These are phyloP conservation scores for Aspergillus japonicus DNA, from an alignment of 2,329 filamentous ascomycete genomes.

Conservation along the genomic window DNA sequence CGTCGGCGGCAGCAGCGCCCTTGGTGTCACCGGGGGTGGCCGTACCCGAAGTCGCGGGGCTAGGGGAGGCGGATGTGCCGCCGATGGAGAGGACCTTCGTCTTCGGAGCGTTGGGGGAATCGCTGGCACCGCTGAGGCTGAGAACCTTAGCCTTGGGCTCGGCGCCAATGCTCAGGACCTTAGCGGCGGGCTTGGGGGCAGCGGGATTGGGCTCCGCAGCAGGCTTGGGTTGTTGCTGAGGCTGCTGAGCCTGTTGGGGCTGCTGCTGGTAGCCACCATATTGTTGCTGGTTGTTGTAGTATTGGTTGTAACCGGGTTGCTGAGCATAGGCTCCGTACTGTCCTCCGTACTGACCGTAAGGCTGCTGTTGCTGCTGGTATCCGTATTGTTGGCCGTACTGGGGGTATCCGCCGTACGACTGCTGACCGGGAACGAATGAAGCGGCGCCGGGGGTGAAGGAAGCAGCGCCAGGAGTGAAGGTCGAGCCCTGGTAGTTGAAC, in stretches of 20 bases:
- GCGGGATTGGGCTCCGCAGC: slow-evolving; percentile 51
- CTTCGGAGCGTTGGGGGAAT: slow-evolving; percentile 50
- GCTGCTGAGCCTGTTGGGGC: slow-evolving; percentile 28
- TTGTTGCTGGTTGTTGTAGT: slow-evolving; percentile 36
- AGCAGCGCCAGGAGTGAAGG: slow-evolving; percentile 65
- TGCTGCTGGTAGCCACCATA: slow-evolving; percentile 47
- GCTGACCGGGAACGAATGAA: slow-evolving; percentile 65
- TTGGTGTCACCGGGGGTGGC: slow-evolving; percentile 51
- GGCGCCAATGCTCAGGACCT: slow-evolving; percentile 2
- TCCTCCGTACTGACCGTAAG: slow-evolving; percentile 44
- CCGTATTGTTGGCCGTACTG: slow-evolving; percentile 36
- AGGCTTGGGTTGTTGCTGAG: slow-evolving; percentile 43
- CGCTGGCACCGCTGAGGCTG: slow-evolving; percentile 58
- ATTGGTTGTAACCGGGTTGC: slow-evolving; percentile 42
- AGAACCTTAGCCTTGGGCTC: slow-evolving; percentile 60
- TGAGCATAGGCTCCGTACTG: slow-evolving; percentile 49
- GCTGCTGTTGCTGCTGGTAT: slow-evolving; percentile 40
- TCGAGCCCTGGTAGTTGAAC: slow-evolving; percentile 44
- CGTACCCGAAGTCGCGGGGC: slow-evolving; percentile 46
- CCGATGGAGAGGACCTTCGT: slow-evolving; percentile 79
- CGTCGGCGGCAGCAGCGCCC: slow-evolving; percentile 57
- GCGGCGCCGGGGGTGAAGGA: slow-evolving; percentile 66
- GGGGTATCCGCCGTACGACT: slow-evolving; percentile 51
- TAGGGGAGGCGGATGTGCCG: slow-evolving; percentile 46
- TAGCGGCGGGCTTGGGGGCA: slow-evolving; percentile 19